Percentiles rank a stretch among this genome's conserved stretches.
phyloP scores from a whole-genome alignment of 2,329 filamentous ascomycete genomes.

The Corynespora cassiicola region DNA sequence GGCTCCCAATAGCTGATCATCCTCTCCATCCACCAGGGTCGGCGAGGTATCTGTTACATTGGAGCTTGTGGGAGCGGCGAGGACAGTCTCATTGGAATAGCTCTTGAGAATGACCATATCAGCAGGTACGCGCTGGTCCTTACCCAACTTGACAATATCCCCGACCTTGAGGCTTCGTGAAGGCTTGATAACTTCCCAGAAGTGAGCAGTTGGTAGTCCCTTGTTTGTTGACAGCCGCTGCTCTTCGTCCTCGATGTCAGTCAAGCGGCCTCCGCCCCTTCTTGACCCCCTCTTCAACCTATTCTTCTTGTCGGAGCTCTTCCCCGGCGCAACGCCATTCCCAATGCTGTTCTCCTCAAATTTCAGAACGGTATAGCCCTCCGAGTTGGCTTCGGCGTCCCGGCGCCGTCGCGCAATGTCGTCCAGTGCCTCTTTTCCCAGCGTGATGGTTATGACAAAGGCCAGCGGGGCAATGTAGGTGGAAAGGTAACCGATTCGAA shows the following conservation, averaged over 20 bases:
- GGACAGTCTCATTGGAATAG: constrained; percentile 52
- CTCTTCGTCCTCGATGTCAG: constrained; percentile 75
- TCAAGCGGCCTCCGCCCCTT: constrained; percentile 54
- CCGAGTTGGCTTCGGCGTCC: constrained; percentile 93
- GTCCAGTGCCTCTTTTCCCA: constrained; percentile 95
- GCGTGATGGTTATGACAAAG: constrained; percentile 89
- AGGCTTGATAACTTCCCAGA: constrained; percentile 76
- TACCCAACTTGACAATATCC: constrained; percentile 90
- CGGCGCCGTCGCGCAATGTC: constrained; percentile 85
- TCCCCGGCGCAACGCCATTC: constrained; percentile 39
- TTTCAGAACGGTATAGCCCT: constrained; percentile 79
- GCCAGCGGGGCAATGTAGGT: constrained; percentile 93
- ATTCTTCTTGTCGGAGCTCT: constrained; percentile 34
- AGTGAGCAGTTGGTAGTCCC: constrained; percentile 53
- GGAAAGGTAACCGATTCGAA: constrained; percentile 91
- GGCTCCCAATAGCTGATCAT: not conserved
- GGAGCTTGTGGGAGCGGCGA: constrained; percentile 8
- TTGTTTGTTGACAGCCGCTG: constrained; percentile 51
- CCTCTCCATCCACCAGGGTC: constrained; percentile 26
- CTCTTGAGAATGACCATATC: constrained; percentile 94
- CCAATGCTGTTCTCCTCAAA: constrained; percentile 66
- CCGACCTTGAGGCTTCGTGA: constrained; percentile 91
- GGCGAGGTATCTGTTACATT: constrained; percentile 9
- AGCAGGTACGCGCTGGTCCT: constrained; percentile 91
- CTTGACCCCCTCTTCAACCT: constrained; percentile 40